These are phyloP conservation scores for Aureobasidium vineae DNA, from an alignment of 2,329 filamentous ascomycete genomes.

Conservation along the genomic window DNA sequence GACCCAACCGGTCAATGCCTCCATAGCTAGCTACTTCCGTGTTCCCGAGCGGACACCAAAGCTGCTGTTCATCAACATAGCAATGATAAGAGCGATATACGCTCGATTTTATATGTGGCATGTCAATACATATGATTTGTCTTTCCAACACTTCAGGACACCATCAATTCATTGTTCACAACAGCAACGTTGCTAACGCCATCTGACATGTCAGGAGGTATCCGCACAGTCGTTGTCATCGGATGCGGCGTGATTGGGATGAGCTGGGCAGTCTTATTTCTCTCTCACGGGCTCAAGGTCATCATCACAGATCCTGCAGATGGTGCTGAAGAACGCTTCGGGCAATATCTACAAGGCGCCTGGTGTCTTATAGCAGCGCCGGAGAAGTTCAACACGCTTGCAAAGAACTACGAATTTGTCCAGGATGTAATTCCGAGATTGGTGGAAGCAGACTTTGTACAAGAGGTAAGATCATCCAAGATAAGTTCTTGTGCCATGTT, in stretches of 20 bases:
- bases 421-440: background rate
- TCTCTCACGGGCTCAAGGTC: slow-evolving; percentile 42
- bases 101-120: too few species aligned
- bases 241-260: slow-evolving; percentile 44
- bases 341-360: slow-evolving; percentile 30
- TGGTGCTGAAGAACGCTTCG: slow-evolving; percentile 38
- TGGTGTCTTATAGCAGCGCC: slow-evolving; percentile 33
- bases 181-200: background rate
- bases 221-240: slow-evolving; percentile 36
- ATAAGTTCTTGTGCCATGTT: background rate
- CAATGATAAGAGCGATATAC: too few species aligned
- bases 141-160: too few species aligned
- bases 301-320: slow-evolving; percentile 44
- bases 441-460: background rate
- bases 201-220: background rate
- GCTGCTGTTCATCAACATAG: too few species aligned
- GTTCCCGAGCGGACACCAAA: background rate
- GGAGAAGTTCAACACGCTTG: too few species aligned
- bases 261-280: slow-evolving; percentile 45
- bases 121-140: too few species aligned
- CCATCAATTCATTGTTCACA: too few species aligned
- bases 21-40: background rate
- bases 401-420: background rate
- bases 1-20: background rate
- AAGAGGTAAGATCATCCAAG: background rate